A percentile compares a stretch with the other conserved stretches of the same genome.
Evolutionary conservation across 768 basidiomycete species (phyloP).

Genomic region (Rhizopogon rudus): DNA sequence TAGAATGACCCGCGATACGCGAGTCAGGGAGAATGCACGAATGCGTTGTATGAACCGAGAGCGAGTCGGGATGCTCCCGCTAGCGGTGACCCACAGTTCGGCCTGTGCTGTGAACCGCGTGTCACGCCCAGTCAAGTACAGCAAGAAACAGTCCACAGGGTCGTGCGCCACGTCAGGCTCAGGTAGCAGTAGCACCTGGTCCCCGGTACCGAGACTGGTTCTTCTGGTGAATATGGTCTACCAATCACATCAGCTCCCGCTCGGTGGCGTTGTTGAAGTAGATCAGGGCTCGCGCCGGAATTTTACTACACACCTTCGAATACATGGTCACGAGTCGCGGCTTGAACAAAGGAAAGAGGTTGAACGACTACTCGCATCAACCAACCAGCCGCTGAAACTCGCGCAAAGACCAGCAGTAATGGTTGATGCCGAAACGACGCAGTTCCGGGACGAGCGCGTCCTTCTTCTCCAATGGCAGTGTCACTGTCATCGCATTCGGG

Average conservation of each 20-base stretch:
- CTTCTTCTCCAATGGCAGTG: neutral
- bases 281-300: conserved; percentile 6
- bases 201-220: too few species aligned
- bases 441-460: neutral
- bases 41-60: conserved; percentile 31
- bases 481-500: conserved; percentile 12
- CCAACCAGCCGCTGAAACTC: conserved; percentile 28
- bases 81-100: too few species aligned
- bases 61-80: conserved; percentile 17
- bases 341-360: conserved; percentile 30
- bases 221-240: neutral
- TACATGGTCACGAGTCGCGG: too few species aligned
- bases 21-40: conserved; percentile 13
- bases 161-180: too few species aligned
- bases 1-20: conserved; percentile 29
- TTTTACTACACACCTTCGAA: too few species aligned
- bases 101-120: too few species aligned
- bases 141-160: too few species aligned
- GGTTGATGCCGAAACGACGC: neutral
- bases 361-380: conserved; percentile 38
- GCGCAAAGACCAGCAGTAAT: conserved; percentile 4
- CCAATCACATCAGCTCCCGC: neutral
- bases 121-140: too few species aligned
- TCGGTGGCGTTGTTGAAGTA: neutral
- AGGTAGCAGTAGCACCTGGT: too few species aligned